Conservation (phyloP, 2,329 filamentous ascomycete genomes). For the Colletotrichum sansevieriae region DNA sequence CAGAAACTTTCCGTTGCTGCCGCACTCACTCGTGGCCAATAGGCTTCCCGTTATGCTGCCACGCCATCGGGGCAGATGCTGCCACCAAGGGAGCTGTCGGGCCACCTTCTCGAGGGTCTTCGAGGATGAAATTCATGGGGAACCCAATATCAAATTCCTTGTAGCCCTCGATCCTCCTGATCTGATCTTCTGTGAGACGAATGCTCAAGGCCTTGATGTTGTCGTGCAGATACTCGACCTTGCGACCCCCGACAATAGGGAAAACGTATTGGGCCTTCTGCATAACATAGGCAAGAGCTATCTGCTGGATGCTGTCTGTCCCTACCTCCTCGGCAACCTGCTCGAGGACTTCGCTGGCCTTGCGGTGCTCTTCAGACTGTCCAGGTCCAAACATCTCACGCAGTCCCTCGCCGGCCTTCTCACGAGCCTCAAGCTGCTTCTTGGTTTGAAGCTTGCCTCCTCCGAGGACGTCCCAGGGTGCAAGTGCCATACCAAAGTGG, state of each 20-base stretch:
- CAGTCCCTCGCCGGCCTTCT: conserved; percentile 54
- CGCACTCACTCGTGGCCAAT: conserved; percentile 24
- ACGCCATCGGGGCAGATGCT: conserved; percentile 34
- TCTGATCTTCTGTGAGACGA: conserved; percentile 62
- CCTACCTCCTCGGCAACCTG: conserved; percentile 70
- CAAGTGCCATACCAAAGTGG: conserved; percentile 62
- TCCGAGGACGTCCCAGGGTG: conserved; percentile 72
- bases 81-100: conserved; percentile 23
- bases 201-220: conserved; percentile 69
- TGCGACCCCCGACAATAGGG: conserved; percentile 66
- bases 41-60: conserved; percentile 33
- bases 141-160: conserved; percentile 69
- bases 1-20: not conserved
- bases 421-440: conserved; percentile 50
- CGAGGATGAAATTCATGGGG: conserved; percentile 59
- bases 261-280: conserved; percentile 66
- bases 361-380: conserved; percentile 62
- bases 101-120: conserved; percentile 44
- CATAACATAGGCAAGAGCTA: conserved; percentile 67
- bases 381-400: conserved; percentile 47
- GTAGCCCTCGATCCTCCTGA: conserved; percentile 66
- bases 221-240: conserved; percentile 63
- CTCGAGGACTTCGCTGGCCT: conserved; percentile 69
- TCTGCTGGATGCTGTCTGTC: conserved; percentile 67
- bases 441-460: conserved; percentile 63